These are phyloP conservation scores for Pyricularia sp. DNA, from an alignment of 2,329 filamentous ascomycete genomes.

Conservation along the genomic window DNA sequence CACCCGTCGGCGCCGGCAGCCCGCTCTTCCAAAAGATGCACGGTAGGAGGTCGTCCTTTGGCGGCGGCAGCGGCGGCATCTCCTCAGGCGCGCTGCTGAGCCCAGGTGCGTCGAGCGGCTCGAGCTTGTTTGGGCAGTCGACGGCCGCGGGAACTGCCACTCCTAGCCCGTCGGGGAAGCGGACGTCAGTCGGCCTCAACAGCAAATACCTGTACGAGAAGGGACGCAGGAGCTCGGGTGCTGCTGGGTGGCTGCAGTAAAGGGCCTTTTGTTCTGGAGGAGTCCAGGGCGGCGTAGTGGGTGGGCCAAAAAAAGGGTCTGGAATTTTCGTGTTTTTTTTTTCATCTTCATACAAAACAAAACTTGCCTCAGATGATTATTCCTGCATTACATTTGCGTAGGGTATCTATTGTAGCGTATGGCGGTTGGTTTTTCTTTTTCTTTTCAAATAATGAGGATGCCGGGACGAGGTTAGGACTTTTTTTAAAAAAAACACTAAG, in stretches of 20 bases:
- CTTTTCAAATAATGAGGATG: neutral
- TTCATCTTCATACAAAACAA: neutral
- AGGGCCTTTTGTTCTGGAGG: neutral
- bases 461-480: neutral
- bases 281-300: neutral
- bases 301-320: neutral
- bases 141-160: constrained; percentile 33
- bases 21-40: constrained; percentile 56
- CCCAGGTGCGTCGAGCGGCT: constrained; percentile 29
- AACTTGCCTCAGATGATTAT: neutral
- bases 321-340: neutral
- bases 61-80: constrained; percentile 17
- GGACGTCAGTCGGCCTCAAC: constrained; percentile 65
- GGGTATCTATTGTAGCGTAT: neutral
- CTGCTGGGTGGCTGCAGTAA: constrained; percentile 6
- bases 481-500: neutral
- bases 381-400: neutral
- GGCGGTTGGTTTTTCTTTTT: no score
- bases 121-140: constrained; percentile 37
- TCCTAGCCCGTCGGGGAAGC: constrained; percentile 57
- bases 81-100: neutral
- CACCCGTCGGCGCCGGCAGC: constrained; percentile 19
- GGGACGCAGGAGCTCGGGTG: constrained; percentile 44
- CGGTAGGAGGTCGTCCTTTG: constrained; percentile 49
- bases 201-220: constrained; percentile 94